Base-by-base conservation (phyloP, 495 filamentous ascomycete species). In the Penicillium nucicola region DNA sequence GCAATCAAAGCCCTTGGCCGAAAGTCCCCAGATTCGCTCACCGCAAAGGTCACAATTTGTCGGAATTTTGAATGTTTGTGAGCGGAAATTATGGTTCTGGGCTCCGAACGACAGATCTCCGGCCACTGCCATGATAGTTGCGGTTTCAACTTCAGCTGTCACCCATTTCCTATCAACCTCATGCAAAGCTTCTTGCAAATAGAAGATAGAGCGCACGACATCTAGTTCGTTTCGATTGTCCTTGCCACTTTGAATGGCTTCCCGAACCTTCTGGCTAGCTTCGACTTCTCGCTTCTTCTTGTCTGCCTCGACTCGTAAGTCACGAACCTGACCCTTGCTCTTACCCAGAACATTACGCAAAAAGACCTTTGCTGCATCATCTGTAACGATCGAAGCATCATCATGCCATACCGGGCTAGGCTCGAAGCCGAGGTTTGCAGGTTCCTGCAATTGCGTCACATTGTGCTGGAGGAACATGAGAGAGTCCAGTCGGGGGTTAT, bases 381-480 rank as follows among this genome's bases (percentile, higher is more conserved):
- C 89, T 0, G 81, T 80, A 4, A 88, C 75, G 76, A 99, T 91
- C 13, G 77, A 65, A 42, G 84, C 87, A 57, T 96, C 92, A 57
- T 99, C 93, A 61, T 96, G 89, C 95, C 95, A 99, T 42, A 99
- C 85, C 5, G 92, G 91, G 65, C 92, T 96, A 1, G 93, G 89
- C 68, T 99, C 95, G 58, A 99, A 99, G 12, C 69, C 74, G 61
- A 95, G 82, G 69, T 95, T 84, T 6, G 75, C 52, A 2, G 95
- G 95, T 62, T 97, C 95, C 53, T 88, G 83, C 70, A 85, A 90
- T 50, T 78, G 71, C 33, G 79, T 81, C 53, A 85, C 83, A 57
- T 99, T 99, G 68, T 99, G 93, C 46, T 86, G 84, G 32, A 92
- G 82, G 69, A 95, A 99, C 95, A 99, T 99, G 75, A 92, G 87